Evolutionary conservation across 129 eudicot genomes (phyloP).

Genomic region (Tagetes patula): DNA sequence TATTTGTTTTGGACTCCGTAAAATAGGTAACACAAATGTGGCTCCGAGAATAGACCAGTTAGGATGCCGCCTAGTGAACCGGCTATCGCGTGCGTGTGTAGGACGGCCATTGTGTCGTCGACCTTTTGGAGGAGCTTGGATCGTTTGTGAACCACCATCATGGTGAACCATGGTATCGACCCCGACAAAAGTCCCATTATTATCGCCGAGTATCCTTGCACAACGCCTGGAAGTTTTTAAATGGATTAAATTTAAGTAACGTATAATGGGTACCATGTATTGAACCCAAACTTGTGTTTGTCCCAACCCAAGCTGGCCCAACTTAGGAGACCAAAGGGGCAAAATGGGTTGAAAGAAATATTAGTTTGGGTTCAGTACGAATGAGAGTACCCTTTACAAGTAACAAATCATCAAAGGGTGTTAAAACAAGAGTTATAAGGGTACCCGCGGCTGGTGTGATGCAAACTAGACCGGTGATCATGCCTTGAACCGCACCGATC

Average conservation of each 20-base stretch:
- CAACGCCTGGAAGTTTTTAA: neutral
- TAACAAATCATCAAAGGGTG: neutral
- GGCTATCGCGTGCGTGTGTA: slow-evolving; percentile 17
- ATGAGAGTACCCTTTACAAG: no score
- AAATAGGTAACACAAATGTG: slow-evolving; percentile 5
- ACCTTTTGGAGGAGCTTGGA: slow-evolving; percentile 19
- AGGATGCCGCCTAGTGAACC: slow-evolving; percentile 19
- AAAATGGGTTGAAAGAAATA: no score
- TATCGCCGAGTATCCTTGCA: slow-evolving; percentile 19
- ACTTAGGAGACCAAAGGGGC: no score
- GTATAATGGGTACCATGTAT: neutral
- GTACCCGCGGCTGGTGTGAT: no score
- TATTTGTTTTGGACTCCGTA: neutral
- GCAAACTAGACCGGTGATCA: no score
- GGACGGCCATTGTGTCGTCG: slow-evolving; percentile 19
- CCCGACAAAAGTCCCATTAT: slow-evolving; percentile 11
- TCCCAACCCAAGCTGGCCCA: no score
- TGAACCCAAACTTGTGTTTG: no score
- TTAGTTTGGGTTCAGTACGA: no score
- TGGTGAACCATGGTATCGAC: slow-evolving; percentile 21
- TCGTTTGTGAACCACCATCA: slow-evolving; percentile 17
- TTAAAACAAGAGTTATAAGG: neutral
- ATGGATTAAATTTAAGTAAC: neutral
- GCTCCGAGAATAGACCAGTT: slow-evolving; percentile 7
- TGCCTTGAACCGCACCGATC: neutral